Evolutionary conservation across 305 asterid genomes (phyloP).

Genomic region (Fraxinus velutina): DNA sequence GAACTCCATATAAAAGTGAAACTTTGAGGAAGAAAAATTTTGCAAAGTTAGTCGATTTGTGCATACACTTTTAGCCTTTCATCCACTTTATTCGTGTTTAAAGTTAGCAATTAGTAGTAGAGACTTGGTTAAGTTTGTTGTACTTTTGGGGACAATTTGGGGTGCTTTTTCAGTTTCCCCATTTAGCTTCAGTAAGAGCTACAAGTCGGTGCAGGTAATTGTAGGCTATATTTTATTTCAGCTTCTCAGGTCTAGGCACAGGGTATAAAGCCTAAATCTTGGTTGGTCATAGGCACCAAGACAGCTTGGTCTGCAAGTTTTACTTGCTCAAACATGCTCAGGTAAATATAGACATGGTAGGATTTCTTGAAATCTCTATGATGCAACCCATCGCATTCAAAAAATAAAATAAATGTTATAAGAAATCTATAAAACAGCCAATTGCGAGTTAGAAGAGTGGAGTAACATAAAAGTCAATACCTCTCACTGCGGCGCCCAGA

Average conservation of each 20-base stretch:
- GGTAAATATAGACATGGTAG: not conserved
- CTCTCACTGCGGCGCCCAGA: conserved; percentile 84
- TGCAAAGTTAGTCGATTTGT: not conserved
- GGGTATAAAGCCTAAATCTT: not conserved
- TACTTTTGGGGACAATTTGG: not conserved
- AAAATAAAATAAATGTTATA: not conserved
- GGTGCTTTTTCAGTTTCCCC: not conserved
- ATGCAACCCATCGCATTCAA: not conserved
- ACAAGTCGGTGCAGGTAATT: not conserved
- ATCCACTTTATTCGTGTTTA: not conserved
- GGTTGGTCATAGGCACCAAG: not conserved
- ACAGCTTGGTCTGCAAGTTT: not conserved
- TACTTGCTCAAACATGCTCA: not conserved
- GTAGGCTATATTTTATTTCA: not conserved
- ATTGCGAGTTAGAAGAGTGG: not conserved
- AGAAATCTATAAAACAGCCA: conserved; percentile 13
- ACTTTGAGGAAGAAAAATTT: not conserved
- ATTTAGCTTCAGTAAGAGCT: not conserved
- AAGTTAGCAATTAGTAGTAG: not conserved
- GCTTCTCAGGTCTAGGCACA: not conserved
- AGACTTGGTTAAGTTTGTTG: not conserved
- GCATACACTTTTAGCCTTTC: not conserved
- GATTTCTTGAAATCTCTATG: conserved; percentile 13
- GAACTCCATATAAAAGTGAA: not conserved
- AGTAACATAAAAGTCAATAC: conserved; percentile 39